Percentiles rank a stretch among this genome's conserved stretches.
phyloP scores from a whole-genome alignment of 2,329 filamentous ascomycete species.

The Lomentospora prolificans region DNA sequence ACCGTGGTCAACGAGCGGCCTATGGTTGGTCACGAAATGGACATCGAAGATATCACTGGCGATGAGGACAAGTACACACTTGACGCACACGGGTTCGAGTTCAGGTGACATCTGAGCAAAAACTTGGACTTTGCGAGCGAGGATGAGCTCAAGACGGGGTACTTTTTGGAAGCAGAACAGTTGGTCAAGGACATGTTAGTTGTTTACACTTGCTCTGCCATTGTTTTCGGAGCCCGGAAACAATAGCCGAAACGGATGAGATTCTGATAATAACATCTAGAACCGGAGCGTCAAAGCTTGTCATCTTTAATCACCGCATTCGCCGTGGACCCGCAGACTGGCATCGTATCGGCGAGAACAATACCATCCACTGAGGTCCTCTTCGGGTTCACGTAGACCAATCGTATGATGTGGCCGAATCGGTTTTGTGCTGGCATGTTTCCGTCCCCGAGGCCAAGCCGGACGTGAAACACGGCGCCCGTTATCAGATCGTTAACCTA shows the following conservation, averaged over 20 bases:
- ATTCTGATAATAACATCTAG: conserved; percentile 25
- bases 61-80: conserved; percentile 28
- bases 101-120: conserved; percentile 20
- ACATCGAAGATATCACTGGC: conserved; percentile 27
- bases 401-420: conserved; percentile 28
- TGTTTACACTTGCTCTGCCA: neutral
- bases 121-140: conserved; percentile 36
- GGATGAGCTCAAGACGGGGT: conserved; percentile 47
- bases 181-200: conserved; percentile 44
- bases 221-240: neutral
- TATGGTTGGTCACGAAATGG: neutral
- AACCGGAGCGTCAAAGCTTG: conserved; percentile 45
- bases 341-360: conserved; percentile 58
- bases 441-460: conserved; percentile 22
- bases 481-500: conserved; percentile 45
- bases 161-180: conserved; percentile 63
- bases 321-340: conserved; percentile 43
- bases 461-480: conserved; percentile 23
- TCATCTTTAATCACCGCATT: conserved; percentile 67
- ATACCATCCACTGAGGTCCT: conserved; percentile 40
- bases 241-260: neutral
- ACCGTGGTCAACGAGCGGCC: neutral
- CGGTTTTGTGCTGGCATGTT: conserved; percentile 26
- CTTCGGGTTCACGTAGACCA: conserved; percentile 40
- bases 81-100: conserved; percentile 31